phyloP scores from a whole-genome alignment of 805 yeast genomes.

The Saccharomycopsis javanensis region DNA sequence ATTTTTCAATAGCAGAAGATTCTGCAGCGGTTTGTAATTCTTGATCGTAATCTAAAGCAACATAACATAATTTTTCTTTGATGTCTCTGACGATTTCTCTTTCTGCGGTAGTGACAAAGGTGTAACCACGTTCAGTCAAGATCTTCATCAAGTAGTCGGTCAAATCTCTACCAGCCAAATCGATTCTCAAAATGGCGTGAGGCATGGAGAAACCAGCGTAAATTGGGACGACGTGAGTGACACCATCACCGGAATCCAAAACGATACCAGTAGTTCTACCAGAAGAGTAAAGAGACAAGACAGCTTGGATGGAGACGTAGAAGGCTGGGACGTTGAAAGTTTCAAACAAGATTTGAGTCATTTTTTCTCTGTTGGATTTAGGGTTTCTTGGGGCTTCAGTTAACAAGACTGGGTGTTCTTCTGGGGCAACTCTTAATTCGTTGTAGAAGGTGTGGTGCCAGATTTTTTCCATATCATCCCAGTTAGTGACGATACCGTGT shows the following conservation, averaged over 20 bases:
- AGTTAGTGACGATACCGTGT: slow-evolving; percentile 99
- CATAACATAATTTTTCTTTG: slow-evolving; percentile 98
- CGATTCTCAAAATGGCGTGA: slow-evolving; percentile 97
- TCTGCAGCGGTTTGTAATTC: slow-evolving; percentile 99
- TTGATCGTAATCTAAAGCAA: slow-evolving; percentile 98
- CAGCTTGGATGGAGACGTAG: slow-evolving; percentile 98
- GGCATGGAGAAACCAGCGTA: slow-evolving; percentile 99
- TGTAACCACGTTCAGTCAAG: slow-evolving; percentile 96
- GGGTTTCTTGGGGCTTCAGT: slow-evolving; percentile 99
- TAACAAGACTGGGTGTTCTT: slow-evolving; percentile 98
- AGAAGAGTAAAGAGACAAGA: slow-evolving; percentile 93
- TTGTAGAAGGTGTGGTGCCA: slow-evolving; percentile 99
- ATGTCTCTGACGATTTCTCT: slow-evolving; percentile 69
- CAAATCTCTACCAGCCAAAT: slow-evolving; percentile 99
- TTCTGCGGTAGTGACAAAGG: slow-evolving; percentile 98
- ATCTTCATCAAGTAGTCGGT: slow-evolving; percentile 99
- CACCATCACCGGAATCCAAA: slow-evolving; percentile 99
- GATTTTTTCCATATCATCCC: slow-evolving; percentile 99
- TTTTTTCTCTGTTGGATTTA: slow-evolving; percentile 98
- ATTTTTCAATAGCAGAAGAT: slow-evolving; percentile 95
- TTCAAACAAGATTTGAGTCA: slow-evolving; percentile 99
- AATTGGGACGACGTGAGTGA: slow-evolving; percentile 99
- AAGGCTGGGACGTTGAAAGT: slow-evolving; percentile 99
- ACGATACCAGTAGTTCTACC: slow-evolving; percentile 99
- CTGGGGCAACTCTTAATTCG: slow-evolving; percentile 99